Percentiles rank a stretch among this genome's conserved stretches.
phyloP scores from a whole-genome alignment of 306 rosid species.

The Arachis hypogaea region DNA sequence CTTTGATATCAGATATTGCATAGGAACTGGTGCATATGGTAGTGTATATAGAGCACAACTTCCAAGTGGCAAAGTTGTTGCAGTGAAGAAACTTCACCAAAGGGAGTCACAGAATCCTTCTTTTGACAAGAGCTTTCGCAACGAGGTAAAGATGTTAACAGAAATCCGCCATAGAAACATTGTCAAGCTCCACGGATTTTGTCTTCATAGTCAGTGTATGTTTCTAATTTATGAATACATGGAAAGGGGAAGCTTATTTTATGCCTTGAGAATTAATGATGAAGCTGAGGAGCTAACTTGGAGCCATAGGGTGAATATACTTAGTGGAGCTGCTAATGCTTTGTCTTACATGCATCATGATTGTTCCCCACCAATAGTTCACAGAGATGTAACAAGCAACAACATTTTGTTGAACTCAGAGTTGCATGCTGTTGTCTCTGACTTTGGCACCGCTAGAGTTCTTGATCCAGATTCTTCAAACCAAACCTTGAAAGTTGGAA shows the following conservation, averaged over 20 bases:
- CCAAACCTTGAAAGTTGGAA: slow-evolving; percentile 1
- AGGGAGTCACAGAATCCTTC: slow-evolving; percentile 13
- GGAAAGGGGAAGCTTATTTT: slow-evolving; percentile 35
- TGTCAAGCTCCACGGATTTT: slow-evolving; percentile 31
- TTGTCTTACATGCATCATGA: slow-evolving; percentile 38
- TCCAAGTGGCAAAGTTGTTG: slow-evolving; percentile 12
- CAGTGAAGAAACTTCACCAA: slow-evolving; percentile 37
- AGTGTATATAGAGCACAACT: slow-evolving; percentile 19
- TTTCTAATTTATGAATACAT: slow-evolving; percentile 35
- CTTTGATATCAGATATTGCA: no score
- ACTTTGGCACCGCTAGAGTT: slow-evolving; percentile 29
- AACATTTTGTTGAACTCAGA: slow-evolving; percentile 29
- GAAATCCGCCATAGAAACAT: slow-evolving; percentile 14
- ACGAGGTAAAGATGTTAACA: slow-evolving; percentile 28
- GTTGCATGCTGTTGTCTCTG: not conserved
- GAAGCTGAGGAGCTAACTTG: slow-evolving; percentile 29
- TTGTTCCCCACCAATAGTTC: slow-evolving; percentile 17
- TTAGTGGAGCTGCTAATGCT: slow-evolving; percentile 15
- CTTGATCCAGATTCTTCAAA: slow-evolving; percentile 29
- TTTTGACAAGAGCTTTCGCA: slow-evolving; percentile 1
- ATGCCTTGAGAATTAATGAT: not conserved
- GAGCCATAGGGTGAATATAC: slow-evolving; percentile 26
- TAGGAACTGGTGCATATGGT: no score
- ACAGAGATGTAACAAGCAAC: slow-evolving; percentile 23
- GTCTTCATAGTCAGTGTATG: slow-evolving; percentile 28